Conservation (phyloP, 768 basidiomycete species). For the Leccinellum luteum region DNA sequence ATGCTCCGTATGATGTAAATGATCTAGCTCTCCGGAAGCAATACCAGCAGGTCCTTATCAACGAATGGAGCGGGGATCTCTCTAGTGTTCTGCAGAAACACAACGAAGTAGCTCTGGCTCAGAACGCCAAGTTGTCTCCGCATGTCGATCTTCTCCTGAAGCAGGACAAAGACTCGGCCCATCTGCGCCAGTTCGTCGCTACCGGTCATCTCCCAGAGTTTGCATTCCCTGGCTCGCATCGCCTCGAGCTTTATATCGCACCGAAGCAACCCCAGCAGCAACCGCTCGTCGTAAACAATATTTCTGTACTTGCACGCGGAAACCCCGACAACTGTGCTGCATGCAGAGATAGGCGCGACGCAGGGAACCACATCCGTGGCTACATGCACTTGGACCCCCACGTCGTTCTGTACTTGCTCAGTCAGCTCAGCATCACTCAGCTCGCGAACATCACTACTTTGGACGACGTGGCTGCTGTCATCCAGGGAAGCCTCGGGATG, state of each 20-base stretch:
- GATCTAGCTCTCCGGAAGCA: slow-evolving; percentile 3
- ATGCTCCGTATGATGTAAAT: slow-evolving; percentile 8
- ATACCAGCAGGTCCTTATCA: slow-evolving; percentile 4
- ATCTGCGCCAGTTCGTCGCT: slow-evolving; percentile 9
- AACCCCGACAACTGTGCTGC: slow-evolving; percentile 7
- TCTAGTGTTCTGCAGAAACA: neutral
- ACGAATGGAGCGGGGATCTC: slow-evolving; percentile 2
- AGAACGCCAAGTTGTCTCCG: neutral
- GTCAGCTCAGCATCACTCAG: neutral
- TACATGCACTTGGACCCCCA: slow-evolving; percentile 16
- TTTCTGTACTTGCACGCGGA: slow-evolving; percentile 11
- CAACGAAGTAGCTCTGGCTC: neutral
- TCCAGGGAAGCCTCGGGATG: slow-evolving; percentile 12
- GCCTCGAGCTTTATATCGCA: slow-evolving; percentile 16
- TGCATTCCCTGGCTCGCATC: slow-evolving; percentile 18
- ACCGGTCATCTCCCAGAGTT: slow-evolving; percentile 14
- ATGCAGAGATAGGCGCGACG: slow-evolving; percentile 10
- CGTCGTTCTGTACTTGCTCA: slow-evolving; percentile 11
- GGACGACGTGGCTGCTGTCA: neutral
- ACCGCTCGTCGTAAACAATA: slow-evolving; percentile 10
- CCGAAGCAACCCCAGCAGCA: neutral
- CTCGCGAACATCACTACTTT: slow-evolving; percentile 4
- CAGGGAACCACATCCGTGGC: slow-evolving; percentile 14
- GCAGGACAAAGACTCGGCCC: neutral
- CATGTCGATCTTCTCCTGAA: slow-evolving; percentile 6